Base-by-base conservation (phyloP, 2,329 filamentous ascomycete species). In the Plenodomus tracheiphilus region DNA sequence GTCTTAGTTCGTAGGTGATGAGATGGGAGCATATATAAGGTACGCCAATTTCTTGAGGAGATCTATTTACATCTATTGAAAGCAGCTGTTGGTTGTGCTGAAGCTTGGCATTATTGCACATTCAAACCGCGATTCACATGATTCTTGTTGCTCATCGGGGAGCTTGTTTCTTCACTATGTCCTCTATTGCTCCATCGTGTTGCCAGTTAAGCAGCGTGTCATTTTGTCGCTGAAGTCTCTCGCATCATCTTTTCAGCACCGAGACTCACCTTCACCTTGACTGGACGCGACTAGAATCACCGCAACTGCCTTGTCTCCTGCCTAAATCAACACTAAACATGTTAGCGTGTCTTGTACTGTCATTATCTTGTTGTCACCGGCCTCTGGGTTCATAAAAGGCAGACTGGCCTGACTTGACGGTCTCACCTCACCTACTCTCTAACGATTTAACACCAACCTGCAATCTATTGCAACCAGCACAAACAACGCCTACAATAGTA, bases 1-100 rank as follows among this genome's bases (percentile, higher is more conserved):
- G 70, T 4, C 59, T 71, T 13, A 53, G 41, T 22, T 51, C 48
- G 13, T 25, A 17, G 18, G 17, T 11, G 13, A 25, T 25, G 18
- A 11, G 13, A 25, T 25, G 18, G 8, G 39, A 20, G 16, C 8
- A 9, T 18, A 15, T 20, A 18, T 20, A n/a, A 18, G 18, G 35
- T 13, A 11, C 28, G 28, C 15, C 28, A 11, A 18, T 20, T 37
- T 17, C 15, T 4, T 20, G 9, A 3, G 5, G 16, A 7, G 10
- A 37, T 17, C 11, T 13, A n/a, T 19, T 2, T 20, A 21, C 10
- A 17, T 39, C 4, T 39, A 16, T 2, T 15, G 10, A 25, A 10
- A 25, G 22, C 10, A 6, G 22, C 10, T 32, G 28, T 15, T 37
- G 35, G 18, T 8, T n/a, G 16, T 17, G 18, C 3, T 7, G 13